Percentiles rank a stretch among this genome's conserved stretches.
These are phyloP conservation scores for Xylaria sp. DNA, from an alignment of 2,329 filamentous ascomycete genomes.

Conservation along the genomic window DNA sequence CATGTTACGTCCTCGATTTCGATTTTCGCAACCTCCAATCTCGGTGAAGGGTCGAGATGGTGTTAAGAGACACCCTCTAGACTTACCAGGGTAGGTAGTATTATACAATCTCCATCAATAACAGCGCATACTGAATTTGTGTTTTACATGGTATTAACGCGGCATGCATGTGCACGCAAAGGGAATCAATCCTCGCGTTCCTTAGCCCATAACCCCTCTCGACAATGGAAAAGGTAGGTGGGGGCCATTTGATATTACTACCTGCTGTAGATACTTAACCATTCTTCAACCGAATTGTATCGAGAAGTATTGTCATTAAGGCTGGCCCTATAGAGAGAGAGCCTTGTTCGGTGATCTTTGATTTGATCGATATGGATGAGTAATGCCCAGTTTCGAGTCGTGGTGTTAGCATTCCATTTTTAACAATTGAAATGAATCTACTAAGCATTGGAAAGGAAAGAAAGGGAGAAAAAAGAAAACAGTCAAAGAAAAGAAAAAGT, in stretches of 20 bases:
- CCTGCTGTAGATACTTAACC: neutral
- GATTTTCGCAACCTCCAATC: neutral
- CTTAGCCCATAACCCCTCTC: neutral
- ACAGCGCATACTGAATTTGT: no score
- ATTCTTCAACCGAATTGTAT: neutral
- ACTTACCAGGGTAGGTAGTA: neutral
- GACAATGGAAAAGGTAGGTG: neutral
- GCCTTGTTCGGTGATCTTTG: neutral
- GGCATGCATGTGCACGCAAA: no score
- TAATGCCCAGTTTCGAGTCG: conserved; percentile 1
- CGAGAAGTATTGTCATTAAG: neutral
- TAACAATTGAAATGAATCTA: neutral
- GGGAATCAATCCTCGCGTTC: neutral
- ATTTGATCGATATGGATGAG: neutral
- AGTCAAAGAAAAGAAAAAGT: no score
- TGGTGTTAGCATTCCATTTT: neutral
- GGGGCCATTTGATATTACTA: no score
- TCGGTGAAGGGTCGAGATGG: no score
- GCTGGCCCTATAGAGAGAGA: neutral
- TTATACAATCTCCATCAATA: neutral
- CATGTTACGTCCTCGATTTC: neutral
- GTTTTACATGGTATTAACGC: no score
- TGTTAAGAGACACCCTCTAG: neutral
- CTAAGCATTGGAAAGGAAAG: neutral
- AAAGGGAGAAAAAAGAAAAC: no score